Percentiles rank a stretch among this genome's conserved stretches.
Evolutionary conservation across 768 basidiomycete species (phyloP).

Genomic region (Boletus pseudo-olivaceus): DNA sequence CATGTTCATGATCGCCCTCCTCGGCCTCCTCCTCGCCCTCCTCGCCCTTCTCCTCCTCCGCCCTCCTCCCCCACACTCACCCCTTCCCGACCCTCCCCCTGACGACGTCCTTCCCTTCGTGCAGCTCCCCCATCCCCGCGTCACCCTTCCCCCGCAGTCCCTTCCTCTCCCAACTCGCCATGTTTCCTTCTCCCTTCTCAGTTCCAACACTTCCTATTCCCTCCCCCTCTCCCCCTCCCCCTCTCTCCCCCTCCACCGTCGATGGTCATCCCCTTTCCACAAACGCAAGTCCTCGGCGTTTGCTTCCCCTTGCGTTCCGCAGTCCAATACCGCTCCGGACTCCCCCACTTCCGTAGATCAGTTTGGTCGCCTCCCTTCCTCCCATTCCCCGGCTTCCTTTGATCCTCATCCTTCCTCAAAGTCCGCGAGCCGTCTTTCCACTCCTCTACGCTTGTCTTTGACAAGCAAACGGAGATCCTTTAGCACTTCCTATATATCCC

Average conservation of each 20-base stretch:
- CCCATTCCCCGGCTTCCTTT: background rate
- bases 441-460: constrained; percentile 7
- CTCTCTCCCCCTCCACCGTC: background rate
- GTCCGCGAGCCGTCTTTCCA: background rate
- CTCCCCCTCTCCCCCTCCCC: background rate
- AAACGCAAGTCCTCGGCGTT: background rate
- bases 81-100: background rate
- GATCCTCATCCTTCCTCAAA: background rate
- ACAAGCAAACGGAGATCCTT: constrained; percentile 8
- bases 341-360: background rate
- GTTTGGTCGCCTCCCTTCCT: background rate
- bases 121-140: background rate
- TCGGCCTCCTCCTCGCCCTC: constrained; percentile 5
- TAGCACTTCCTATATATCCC: background rate
- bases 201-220: background rate
- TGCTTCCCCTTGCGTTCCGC: background rate
- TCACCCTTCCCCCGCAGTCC: background rate
- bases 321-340: background rate
- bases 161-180: constrained; percentile 6
- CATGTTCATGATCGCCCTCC: constrained; percentile 5
- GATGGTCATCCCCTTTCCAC: constrained; percentile 2
- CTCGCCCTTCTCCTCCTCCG: background rate
- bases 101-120: background rate
- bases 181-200: constrained; percentile 13
- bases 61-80: background rate